These are phyloP conservation scores for Suhomyces taliae DNA, from an alignment of 1,139 yeast species.

Conservation along the genomic window DNA sequence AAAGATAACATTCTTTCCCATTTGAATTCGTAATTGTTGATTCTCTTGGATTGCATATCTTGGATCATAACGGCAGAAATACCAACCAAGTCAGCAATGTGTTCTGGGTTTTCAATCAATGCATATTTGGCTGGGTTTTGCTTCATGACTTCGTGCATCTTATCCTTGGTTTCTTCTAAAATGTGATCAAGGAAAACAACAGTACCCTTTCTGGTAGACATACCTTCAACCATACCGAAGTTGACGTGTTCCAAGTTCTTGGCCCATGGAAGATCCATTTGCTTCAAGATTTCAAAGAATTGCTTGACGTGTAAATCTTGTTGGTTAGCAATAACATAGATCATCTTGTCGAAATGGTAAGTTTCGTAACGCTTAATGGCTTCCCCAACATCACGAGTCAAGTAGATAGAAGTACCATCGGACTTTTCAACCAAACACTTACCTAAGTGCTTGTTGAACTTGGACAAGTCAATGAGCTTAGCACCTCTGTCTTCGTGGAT, in stretches of 20 bases:
- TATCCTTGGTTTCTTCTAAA: conserved; percentile 88
- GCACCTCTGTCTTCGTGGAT: conserved; percentile 93
- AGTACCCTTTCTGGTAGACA: conserved; percentile 98
- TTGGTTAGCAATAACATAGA: conserved; percentile 92
- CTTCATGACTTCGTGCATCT: conserved; percentile 97
- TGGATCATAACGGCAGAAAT: conserved; percentile 98
- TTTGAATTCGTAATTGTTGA: conserved; percentile 93
- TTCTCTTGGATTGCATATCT: conserved; percentile 97
- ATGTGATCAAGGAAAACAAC: conserved; percentile 96
- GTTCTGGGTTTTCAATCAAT: conserved; percentile 92
- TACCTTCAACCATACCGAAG: conserved; percentile 98
- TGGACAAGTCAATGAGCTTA: conserved; percentile 77
- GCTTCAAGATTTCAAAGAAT: conserved; percentile 90
- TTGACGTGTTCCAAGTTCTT: conserved; percentile 75
- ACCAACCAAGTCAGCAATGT: conserved; percentile 94
- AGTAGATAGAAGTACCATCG: conserved; percentile 92
- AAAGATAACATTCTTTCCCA: conserved; percentile 99
- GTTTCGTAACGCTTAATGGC: conserved; percentile 86
- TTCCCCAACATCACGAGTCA: conserved; percentile 97
- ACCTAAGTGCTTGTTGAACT: conserved; percentile 89
- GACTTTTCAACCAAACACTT: conserved; percentile 91
- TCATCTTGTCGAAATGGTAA: conserved; percentile 91
- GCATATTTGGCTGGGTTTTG: conserved; percentile 88
- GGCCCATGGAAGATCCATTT: conserved; percentile 92
- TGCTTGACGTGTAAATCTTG: conserved; percentile 95